These are phyloP conservation scores for Microthlaspi erraticum DNA, from an alignment of 345 rosid genomes.

Conservation along the genomic window DNA sequence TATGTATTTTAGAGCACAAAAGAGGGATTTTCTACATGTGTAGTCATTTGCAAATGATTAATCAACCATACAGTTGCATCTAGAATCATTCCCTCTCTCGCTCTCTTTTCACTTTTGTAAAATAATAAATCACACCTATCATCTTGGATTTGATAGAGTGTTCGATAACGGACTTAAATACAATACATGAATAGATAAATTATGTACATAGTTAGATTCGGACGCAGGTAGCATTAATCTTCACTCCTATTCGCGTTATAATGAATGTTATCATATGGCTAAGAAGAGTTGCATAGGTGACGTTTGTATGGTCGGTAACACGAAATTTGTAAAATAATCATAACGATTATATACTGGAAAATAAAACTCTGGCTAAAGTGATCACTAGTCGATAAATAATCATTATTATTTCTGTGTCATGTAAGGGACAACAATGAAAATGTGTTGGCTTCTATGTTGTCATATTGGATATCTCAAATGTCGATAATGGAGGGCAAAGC, in stretches of 20 bases:
- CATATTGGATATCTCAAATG: not conserved
- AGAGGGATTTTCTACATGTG: slow-evolving; percentile 21
- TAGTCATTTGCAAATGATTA: slow-evolving; percentile 42
- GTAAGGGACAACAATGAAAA: not conserved
- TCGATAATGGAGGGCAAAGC: not conserved
- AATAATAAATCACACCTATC: slow-evolving; percentile 9
- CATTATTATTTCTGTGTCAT: not conserved
- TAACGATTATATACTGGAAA: not conserved
- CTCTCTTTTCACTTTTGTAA: slow-evolving; percentile 22
- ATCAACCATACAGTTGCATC: slow-evolving; percentile 29
- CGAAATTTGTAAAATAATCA: not conserved
- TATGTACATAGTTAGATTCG: slow-evolving; percentile 40
- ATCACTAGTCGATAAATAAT: not conserved
- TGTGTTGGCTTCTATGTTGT: not conserved
- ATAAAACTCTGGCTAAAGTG: not conserved
- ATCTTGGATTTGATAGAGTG: slow-evolving; percentile 44
- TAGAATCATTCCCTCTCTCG: slow-evolving; percentile 17
- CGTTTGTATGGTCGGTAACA: not conserved
- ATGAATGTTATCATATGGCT: slow-evolving; percentile 1
- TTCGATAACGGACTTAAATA: slow-evolving; percentile 33
- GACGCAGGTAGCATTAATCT: slow-evolving; percentile 38
- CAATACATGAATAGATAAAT: slow-evolving; percentile 5
- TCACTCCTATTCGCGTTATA: slow-evolving; percentile 24
- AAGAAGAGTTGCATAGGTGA: not conserved
- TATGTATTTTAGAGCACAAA: slow-evolving; percentile 27